Percentiles rank a stretch among this genome's conserved stretches.
These are phyloP conservation scores for Xylaria acuta DNA, from an alignment of 495 filamentous ascomycete genomes.

Conservation along the genomic window DNA sequence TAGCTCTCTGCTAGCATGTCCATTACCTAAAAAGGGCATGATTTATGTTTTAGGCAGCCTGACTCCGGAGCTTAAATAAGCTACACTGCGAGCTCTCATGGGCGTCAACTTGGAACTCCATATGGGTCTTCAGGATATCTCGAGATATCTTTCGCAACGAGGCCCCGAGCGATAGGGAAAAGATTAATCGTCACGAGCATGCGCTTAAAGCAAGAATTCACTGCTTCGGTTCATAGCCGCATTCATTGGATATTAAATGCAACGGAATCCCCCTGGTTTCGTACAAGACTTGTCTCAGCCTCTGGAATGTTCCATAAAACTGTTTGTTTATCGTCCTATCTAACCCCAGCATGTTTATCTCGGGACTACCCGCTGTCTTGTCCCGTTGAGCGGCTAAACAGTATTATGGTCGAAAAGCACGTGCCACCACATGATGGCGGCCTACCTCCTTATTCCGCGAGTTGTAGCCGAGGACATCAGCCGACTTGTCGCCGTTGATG, in stretches of 20 bases:
- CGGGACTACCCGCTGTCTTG: slow-evolving; percentile 19
- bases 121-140: neutral
- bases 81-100: neutral
- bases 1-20: neutral
- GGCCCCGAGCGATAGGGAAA: neutral
- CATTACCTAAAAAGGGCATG: neutral
- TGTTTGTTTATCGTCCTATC: slow-evolving; percentile 7
- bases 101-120: neutral
- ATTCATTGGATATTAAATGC: neutral
- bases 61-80: neutral
- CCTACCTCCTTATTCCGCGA: too few species aligned
- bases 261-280: neutral
- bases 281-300: neutral
- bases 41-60: neutral
- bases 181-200: neutral
- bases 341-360: neutral
- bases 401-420: neutral
- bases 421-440: neutral
- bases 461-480: too few species aligned
- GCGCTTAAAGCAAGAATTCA: neutral
- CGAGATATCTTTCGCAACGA: neutral
- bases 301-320: neutral
- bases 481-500: neutral
- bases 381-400: neutral
- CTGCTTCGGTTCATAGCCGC: neutral